Conservation (phyloP, 73 alveolate species). For the Breviolum minutum region DNA sequence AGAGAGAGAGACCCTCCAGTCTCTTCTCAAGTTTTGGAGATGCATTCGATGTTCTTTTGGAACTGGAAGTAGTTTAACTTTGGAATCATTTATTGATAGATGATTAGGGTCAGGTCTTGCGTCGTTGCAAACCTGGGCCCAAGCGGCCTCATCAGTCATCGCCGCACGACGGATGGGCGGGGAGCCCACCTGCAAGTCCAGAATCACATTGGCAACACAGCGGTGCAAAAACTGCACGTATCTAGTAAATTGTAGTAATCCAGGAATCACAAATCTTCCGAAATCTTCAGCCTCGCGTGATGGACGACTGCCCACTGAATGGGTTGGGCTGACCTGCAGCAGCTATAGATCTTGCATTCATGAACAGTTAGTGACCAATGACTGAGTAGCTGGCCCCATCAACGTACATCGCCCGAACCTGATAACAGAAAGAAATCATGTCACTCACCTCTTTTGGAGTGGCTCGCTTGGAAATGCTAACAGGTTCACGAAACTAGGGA, state of each 20-base stretch:
- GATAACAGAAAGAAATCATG: background rate
- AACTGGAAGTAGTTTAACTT: too few species aligned
- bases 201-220: too few species aligned
- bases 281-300: background rate
- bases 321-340: slow-evolving; percentile 61
- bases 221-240: too few species aligned
- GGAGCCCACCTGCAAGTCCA: slow-evolving; percentile 17
- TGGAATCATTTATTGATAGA: too few species aligned
- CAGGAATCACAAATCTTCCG: background rate
- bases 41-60: too few species aligned
- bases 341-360: background rate
- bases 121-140: too few species aligned
- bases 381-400: slow-evolving; percentile 10
- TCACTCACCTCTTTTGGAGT: background rate
- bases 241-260: background rate
- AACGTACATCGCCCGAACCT: slow-evolving; percentile 75
- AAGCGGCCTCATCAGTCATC: background rate
- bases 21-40: too few species aligned
- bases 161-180: slow-evolving; percentile 39
- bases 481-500: background rate
- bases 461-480: too few species aligned
- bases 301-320: slow-evolving; percentile 19
- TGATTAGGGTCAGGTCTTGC: too few species aligned
- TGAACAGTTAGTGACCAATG: background rate
- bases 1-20: too few species aligned